Base-by-base conservation (phyloP, 1,284 basidiomycete species). In the Ceratobasidium sp. region DNA sequence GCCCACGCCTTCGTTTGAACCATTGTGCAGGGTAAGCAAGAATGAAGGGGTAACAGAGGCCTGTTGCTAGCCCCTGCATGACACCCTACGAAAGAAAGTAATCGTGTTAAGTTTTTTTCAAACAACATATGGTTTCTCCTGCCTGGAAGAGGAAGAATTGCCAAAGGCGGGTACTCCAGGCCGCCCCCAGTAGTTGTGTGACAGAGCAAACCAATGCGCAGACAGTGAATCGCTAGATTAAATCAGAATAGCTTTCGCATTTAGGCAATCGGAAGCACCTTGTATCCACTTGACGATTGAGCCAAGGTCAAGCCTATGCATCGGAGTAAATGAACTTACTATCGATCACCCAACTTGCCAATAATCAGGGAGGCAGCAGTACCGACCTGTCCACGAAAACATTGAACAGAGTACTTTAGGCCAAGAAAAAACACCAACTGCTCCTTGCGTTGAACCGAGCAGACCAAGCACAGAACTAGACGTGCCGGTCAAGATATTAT, bases 21-120 rank as follows among this genome's bases (percentile, higher is more conserved):
- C 78, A 79, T 72, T 78, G 78, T 8, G 74, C 49, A 1, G 78
- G 78, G 44, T 76, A 75, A 13, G 77, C 75, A n/a, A 76, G 44
- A 21, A 77, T 76, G 46, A 78, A 74, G 8, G 78, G 77, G 32
- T 77, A 73, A 59, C 76, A 71, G 43, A 78, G 59, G 11, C 76
- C 77, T 28, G 76, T 76, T 0, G 73, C 70, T 9, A 76, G 18
- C 5, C 77, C 78, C 30, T 73, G 76, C 5, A 79, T 63, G 0
- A 77, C 54, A 16, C 76, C 77, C 72, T 77, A 54, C n/a, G 50
- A 4, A 38, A 38, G 4, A 11, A 38, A 38, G 35, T 11, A 5
- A 38, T 14, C 35, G 35, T 38, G 35, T 5, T 4, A 38, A 38
- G 35, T 38, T 38, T 7, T 14, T 8, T 18, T 35, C 30, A 18